Evolutionary conservation across 371 early-diverging fungal genomes (phyloP), one percentile per base, ranked within the genome.

Genomic region (Mucor irregularis): DNA sequence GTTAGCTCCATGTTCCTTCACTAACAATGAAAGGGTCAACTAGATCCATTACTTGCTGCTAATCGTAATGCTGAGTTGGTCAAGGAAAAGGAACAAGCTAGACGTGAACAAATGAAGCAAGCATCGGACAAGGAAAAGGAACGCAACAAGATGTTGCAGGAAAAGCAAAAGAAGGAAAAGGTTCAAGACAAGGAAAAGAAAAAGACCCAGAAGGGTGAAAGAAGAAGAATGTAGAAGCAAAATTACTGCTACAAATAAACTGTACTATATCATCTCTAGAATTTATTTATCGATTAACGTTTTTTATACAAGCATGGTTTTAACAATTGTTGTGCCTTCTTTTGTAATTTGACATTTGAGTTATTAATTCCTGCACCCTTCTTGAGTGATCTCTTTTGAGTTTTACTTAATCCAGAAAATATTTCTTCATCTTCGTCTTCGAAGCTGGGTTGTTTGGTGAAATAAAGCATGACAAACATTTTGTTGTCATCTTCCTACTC

Each of bases 301-400:
- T 84, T 84, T 69, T 95, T 95, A 75, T 95, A 95, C 38, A 93
- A 78, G 66, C 96, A 95, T 11, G 96, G 94, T 73, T 93, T 94
- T 56, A 95, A 71, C 45, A 88, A 63, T n/a, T 72, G 67, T 53
- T 55, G 74, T 33, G 68, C 74, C 54, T 56, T 74, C 62, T 62
- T 80, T 17, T 61, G 63, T 42, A 58, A 61, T 60, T 61, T 74
- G 5, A 53, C 49, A 29, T 43, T 48, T 14, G 57, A 48, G 5
- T 47, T 40, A 28, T 49, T 53, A 29, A 71, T 65, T 37, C 76
- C 78, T 35, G 72, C 75, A n/a, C 73, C 71, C 46, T 79, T 80
- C 39, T 73, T 64, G 35, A 77, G 53, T n/a, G 64, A 68, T 42
- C 74, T 66, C 47, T 74, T 82, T 49, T 73, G 66, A 30, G 71